These are phyloP conservation scores for Ustilago loliicola DNA, from an alignment of 1,284 basidiomycete genomes.

Conservation along the genomic window DNA sequence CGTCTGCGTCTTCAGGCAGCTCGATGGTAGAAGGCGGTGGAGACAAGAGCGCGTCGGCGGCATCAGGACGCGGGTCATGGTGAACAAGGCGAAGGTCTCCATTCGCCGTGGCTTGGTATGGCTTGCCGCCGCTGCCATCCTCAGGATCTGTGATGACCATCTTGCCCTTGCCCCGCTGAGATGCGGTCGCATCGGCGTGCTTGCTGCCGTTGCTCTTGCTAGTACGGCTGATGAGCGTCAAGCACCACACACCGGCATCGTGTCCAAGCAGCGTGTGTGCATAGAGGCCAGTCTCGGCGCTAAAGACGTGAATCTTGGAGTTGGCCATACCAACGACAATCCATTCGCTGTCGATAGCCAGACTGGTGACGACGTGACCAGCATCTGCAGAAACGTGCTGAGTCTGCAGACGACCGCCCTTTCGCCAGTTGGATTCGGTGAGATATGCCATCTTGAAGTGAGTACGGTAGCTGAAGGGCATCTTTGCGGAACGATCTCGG, in stretches of 20 bases:
- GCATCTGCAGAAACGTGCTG: slow-evolving; percentile 79
- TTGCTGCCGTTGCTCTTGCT: slow-evolving; percentile 19
- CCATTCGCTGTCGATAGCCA: slow-evolving; percentile 86
- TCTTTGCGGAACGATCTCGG: slow-evolving; percentile 39
- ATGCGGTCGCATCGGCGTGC: slow-evolving; percentile 10
- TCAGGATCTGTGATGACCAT: slow-evolving; percentile 55
- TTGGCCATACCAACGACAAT: slow-evolving; percentile 92
- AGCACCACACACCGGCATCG: slow-evolving; percentile 90
- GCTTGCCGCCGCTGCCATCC: slow-evolving; percentile 52
- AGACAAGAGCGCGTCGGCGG: slow-evolving; percentile 43
- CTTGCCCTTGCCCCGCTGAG: slow-evolving; percentile 41
- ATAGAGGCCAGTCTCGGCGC: slow-evolving; percentile 82
- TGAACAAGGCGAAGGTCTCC: slow-evolving; percentile 56
- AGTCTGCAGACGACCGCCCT: slow-evolving; percentile 81
- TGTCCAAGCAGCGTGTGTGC: slow-evolving; percentile 86
- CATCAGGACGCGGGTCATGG: slow-evolving; percentile 57
- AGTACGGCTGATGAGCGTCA: slow-evolving; percentile 76
- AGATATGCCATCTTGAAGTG: slow-evolving; percentile 84
- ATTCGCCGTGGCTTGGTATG: slow-evolving; percentile 49
- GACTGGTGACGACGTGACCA: slow-evolving; percentile 82
- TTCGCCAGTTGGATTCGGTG: slow-evolving; percentile 86
- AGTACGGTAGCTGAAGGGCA: slow-evolving; percentile 76
- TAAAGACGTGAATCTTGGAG: slow-evolving; percentile 88
- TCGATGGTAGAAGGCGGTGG: slow-evolving; percentile 23
- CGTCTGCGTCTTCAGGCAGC: slow-evolving; percentile 24